A percentile compares a stretch with the other conserved stretches of the same genome.
Conservation (phyloP, 768 basidiomycete species). For the Hygrocybe punicea region DNA sequence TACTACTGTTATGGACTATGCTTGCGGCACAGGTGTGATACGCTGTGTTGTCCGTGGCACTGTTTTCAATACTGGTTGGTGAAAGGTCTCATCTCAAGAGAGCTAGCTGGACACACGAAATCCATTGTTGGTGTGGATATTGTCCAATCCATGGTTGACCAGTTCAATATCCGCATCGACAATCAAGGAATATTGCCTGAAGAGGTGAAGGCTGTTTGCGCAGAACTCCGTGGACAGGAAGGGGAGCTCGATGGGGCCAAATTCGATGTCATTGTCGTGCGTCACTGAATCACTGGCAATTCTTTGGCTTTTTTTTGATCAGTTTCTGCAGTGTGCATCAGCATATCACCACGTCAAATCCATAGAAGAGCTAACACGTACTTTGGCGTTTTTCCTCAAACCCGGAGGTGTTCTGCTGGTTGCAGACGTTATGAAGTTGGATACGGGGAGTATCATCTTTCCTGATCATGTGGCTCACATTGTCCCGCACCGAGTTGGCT, state of each 20-base stretch:
- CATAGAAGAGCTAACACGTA: slow-evolving; percentile 49
- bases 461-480: slow-evolving; percentile 38
- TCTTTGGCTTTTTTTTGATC: slow-evolving; percentile 7
- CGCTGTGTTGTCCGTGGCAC: not conserved
- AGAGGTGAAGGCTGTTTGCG: slow-evolving; percentile 63
- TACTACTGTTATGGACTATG: slow-evolving; percentile 68
- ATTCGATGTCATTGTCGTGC: slow-evolving; percentile 71
- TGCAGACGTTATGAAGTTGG: slow-evolving; percentile 40
- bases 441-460: slow-evolving; percentile 18
- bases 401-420: slow-evolving; percentile 61
- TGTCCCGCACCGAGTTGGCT: slow-evolving; percentile 55
- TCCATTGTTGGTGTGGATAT: slow-evolving; percentile 73
- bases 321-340: slow-evolving; percentile 48
- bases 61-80: not conserved
- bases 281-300: slow-evolving; percentile 24
- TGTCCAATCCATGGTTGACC: slow-evolving; percentile 65
- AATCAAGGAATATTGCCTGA: slow-evolving; percentile 62
- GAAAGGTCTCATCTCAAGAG: slow-evolving; percentile 46
- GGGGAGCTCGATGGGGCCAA: slow-evolving; percentile 48
- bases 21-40: slow-evolving; percentile 62
- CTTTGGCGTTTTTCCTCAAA: slow-evolving; percentile 56
- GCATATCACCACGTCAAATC: slow-evolving; percentile 66
- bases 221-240: slow-evolving; percentile 45
- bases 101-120: slow-evolving; percentile 57
- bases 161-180: slow-evolving; percentile 53